phyloP scores from a whole-genome alignment of 805 yeast species.

The Candida succiphila region DNA sequence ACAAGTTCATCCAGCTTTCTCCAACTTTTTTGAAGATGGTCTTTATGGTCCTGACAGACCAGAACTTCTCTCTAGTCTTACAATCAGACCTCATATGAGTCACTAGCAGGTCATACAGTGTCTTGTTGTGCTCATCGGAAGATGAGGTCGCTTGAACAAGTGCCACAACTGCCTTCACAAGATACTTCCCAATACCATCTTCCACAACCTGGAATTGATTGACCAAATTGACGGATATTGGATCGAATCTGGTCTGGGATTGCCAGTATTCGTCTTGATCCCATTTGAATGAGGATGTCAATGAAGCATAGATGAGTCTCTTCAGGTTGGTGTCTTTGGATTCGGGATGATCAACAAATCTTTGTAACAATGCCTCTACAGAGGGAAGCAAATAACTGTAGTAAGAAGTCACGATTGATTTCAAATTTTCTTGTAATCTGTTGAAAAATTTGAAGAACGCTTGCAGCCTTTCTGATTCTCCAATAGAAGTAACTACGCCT shows the following conservation, averaged over 20 bases:
- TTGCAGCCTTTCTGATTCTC: slow-evolving; percentile 46
- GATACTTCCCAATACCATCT: slow-evolving; percentile 63
- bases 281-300: slow-evolving; percentile 73
- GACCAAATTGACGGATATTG: slow-evolving; percentile 52
- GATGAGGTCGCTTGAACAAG: slow-evolving; percentile 59
- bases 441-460: slow-evolving; percentile 83
- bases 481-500: slow-evolving; percentile 39
- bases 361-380: slow-evolving; percentile 44
- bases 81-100: slow-evolving; percentile 60
- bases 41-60: slow-evolving; percentile 77
- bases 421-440: slow-evolving; percentile 73
- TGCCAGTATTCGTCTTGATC: slow-evolving; percentile 97
- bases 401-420: slow-evolving; percentile 81
- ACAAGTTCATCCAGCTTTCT: slow-evolving; percentile 82
- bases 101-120: slow-evolving; percentile 52
- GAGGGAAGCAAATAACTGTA: slow-evolving; percentile 78
- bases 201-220: slow-evolving; percentile 62
- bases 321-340: slow-evolving; percentile 45
- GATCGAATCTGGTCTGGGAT: slow-evolving; percentile 72
- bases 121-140: slow-evolving; percentile 62
- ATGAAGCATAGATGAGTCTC: slow-evolving; percentile 62
- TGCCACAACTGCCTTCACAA: slow-evolving; percentile 72
- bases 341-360: slow-evolving; percentile 33
- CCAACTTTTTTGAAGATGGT: slow-evolving; percentile 84
- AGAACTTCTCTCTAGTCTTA: slow-evolving; percentile 49